A percentile compares a stretch with the other conserved stretches of the same genome.
Evolutionary conservation across 495 filamentous ascomycete species (phyloP).

Genomic region (Aspergillus nidulans): DNA sequence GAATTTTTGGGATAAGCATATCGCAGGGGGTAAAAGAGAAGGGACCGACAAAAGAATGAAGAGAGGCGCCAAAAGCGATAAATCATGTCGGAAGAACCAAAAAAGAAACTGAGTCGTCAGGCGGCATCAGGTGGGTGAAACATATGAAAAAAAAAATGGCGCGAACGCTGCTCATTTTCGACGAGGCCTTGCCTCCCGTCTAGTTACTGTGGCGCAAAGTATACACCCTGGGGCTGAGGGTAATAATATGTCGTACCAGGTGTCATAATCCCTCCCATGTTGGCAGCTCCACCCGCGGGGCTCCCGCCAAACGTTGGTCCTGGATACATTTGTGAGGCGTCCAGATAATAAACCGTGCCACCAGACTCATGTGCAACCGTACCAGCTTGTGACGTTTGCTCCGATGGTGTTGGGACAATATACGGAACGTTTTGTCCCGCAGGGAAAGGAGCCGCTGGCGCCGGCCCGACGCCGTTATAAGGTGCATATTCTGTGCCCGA

Average conservation of each 20-base stretch:
- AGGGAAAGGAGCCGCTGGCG: constrained; percentile 51
- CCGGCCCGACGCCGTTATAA: constrained; percentile 41
- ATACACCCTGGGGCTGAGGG: constrained; percentile 53
- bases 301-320: constrained; percentile 47
- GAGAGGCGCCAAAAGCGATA: constrained; percentile 6
- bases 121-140: not conserved
- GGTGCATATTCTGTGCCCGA: constrained; percentile 33
- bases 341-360: constrained; percentile 94
- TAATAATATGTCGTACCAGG: constrained; percentile 72
- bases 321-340: constrained; percentile 62
- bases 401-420: constrained; percentile 40
- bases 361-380: constrained; percentile 88
- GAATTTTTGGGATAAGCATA: constrained; percentile 14
- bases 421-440: constrained; percentile 42
- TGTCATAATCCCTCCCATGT: constrained; percentile 79
- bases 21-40: constrained; percentile 11
- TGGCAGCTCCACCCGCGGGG: constrained; percentile 54
- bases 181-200: not conserved
- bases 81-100: constrained; percentile 3
- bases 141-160: constrained; percentile 1
- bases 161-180: not conserved
- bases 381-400: constrained; percentile 51
- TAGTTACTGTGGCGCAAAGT: constrained; percentile 62
- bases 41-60: constrained; percentile 6
- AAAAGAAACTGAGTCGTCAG: constrained; percentile 6